Evolutionary conservation across 768 basidiomycete species (phyloP).

Genomic region (Suillus weaverae): DNA sequence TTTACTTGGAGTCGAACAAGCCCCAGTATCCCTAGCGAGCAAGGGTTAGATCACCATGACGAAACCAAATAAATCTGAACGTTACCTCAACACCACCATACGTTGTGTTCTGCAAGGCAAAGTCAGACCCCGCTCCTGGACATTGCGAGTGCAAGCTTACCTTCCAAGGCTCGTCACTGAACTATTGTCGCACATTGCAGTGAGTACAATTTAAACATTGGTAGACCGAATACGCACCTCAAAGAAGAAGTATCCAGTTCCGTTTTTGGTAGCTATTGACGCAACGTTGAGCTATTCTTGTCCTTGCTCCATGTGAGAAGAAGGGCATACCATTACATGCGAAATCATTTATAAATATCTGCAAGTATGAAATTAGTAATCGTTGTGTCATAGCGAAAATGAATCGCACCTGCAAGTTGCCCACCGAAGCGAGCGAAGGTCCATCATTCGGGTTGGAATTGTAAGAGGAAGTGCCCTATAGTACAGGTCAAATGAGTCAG

Average conservation of each 20-base stretch:
- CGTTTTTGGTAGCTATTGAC: constrained; percentile 69
- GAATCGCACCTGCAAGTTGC: constrained; percentile 54
- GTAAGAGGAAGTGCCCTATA: constrained; percentile 58
- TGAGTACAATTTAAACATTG: background rate
- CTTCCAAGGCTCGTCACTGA: constrained; percentile 84
- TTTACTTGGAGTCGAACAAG: constrained; percentile 59
- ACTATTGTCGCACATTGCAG: constrained; percentile 35
- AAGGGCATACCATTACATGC: constrained; percentile 53
- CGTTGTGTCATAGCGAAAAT: background rate
- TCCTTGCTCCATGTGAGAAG: constrained; percentile 3
- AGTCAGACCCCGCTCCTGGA: constrained; percentile 7
- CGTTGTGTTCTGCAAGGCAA: constrained; percentile 42
- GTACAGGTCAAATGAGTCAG: constrained; percentile 4
- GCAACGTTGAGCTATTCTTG: constrained; percentile 10
- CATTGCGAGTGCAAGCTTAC: constrained; percentile 32
- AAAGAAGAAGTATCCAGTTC: constrained; percentile 87
- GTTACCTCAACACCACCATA: constrained; percentile 80
- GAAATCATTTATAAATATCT: constrained; percentile 84
- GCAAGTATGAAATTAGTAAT: constrained; percentile 13
- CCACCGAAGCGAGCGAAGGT: constrained; percentile 57
- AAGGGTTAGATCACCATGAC: constrained; percentile 9
- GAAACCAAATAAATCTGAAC: constrained; percentile 6
- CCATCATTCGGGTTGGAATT: constrained; percentile 63
- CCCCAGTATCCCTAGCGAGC: constrained; percentile 57
- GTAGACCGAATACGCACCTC: constrained; percentile 44